Evolutionary conservation across 768 basidiomycete genomes (phyloP).

Genomic region (Favolaschia claudopus): DNA sequence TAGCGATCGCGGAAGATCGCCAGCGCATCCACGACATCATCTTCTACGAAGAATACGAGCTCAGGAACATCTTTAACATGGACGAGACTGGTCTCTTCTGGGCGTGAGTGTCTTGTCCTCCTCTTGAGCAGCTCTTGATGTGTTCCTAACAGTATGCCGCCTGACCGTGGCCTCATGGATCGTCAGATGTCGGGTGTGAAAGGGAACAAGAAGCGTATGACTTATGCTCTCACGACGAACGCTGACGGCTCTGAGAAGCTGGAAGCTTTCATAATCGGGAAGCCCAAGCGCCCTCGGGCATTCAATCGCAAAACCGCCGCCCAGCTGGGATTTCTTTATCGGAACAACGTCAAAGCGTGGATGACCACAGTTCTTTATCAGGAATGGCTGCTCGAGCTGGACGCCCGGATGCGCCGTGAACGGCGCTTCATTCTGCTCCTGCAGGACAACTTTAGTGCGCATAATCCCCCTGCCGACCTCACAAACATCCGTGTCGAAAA

Average conservation of each 20-base stretch:
- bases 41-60: constrained; percentile 32
- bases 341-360: constrained; percentile 47
- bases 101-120: constrained; percentile 29
- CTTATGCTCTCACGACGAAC: constrained; percentile 40
- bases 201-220: constrained; percentile 18
- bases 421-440: constrained; percentile 27
- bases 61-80: constrained; percentile 44
- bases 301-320: constrained; percentile 38
- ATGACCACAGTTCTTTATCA: constrained; percentile 39
- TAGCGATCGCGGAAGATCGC: constrained; percentile 34
- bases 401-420: constrained; percentile 14
- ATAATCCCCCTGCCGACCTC: constrained; percentile 16
- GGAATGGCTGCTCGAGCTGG: constrained; percentile 28
- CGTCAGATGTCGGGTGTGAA: constrained; percentile 9
- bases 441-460: constrained; percentile 28
- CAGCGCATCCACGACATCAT: constrained; percentile 36
- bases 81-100: constrained; percentile 46
- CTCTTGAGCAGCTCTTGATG: neutral
- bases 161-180: constrained; percentile 12
- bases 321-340: constrained; percentile 44
- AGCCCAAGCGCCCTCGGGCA: constrained; percentile 33
- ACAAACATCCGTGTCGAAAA: constrained; percentile 19
- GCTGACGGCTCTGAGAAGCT: constrained; percentile 42
- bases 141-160: constrained; percentile 1
- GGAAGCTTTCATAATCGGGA: constrained; percentile 42